Conservation (phyloP, 352 stramenopile species). For the Stramenopiles sp. region DNA sequence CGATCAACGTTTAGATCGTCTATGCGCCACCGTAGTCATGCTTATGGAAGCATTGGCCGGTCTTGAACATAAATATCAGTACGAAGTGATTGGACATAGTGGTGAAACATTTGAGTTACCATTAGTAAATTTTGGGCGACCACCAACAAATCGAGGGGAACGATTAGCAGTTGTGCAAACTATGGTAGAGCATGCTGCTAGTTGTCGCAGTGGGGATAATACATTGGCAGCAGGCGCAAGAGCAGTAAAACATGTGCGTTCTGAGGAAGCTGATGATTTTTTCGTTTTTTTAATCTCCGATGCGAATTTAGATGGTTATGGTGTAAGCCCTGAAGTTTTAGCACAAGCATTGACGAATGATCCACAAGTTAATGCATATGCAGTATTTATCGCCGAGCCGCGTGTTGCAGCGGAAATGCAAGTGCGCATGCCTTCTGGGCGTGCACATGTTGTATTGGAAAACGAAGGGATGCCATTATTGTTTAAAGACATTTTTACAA, state of each 20-base stretch:
- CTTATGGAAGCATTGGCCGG: conserved; percentile 82
- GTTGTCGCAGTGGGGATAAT: conserved; percentile 71
- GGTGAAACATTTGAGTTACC: conserved; percentile 32
- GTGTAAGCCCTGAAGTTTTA: conserved; percentile 30
- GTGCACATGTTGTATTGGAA: background rate
- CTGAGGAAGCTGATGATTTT: conserved; percentile 40
- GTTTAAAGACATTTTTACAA: conserved; percentile 3
- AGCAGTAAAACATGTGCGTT: conserved; percentile 40
- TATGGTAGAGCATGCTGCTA: conserved; percentile 82
- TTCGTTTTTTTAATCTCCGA: conserved; percentile 81
- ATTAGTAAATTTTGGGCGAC: conserved; percentile 61
- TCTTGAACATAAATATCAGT: conserved; percentile 63
- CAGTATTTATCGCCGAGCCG: conserved; percentile 22
- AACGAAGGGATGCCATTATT: conserved; percentile 2
- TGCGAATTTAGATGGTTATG: conserved; percentile 79
- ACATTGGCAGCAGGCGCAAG: conserved; percentile 69
- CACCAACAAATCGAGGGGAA: conserved; percentile 55
- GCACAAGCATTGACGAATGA: conserved; percentile 18
- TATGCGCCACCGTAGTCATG: conserved; percentile 76
- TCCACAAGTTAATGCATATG: conserved; percentile 18
- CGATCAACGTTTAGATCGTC: conserved; percentile 63
- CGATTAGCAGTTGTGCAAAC: conserved; percentile 65
- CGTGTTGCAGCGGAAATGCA: background rate
- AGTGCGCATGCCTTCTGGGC: background rate
- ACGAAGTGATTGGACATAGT: conserved; percentile 72